These are phyloP conservation scores for Aurantiochytrium sp. DNA, from an alignment of 108 stramenopile genomes.

Conservation along the genomic window DNA sequence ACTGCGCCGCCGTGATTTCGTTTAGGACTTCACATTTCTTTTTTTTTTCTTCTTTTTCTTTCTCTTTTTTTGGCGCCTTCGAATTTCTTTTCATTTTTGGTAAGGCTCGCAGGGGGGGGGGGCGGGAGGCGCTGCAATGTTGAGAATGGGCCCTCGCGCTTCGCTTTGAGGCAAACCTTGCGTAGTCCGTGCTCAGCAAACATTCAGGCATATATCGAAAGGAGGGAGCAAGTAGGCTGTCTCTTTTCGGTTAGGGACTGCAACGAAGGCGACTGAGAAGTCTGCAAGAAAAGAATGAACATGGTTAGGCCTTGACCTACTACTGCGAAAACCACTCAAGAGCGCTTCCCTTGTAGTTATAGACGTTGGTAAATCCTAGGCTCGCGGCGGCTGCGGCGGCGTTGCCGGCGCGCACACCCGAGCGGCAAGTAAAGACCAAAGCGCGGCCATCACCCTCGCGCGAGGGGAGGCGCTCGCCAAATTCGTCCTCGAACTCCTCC, in stretches of 20 bases:
- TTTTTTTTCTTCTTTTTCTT: not conserved
- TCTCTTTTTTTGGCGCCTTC: too few species aligned
- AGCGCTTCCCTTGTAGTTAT: constrained; percentile 3
- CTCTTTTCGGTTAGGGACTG: too few species aligned
- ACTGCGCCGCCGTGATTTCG: not conserved
- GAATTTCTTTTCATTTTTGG: too few species aligned
- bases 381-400: not conserved
- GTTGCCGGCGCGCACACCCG: not conserved
- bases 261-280: too few species aligned
- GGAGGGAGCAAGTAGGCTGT: too few species aligned
- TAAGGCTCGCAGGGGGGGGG: not conserved
- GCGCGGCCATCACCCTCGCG: not conserved
- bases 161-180: too few species aligned
- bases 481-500: not conserved
- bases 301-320: not conserved
- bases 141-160: too few species aligned
- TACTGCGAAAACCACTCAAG: not conserved
- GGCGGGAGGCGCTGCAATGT: too few species aligned
- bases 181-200: too few species aligned
- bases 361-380: not conserved
- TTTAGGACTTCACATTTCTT: not conserved
- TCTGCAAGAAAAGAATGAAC: too few species aligned
- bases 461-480: not conserved
- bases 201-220: too few species aligned
- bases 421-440: not conserved